Evolutionary conservation across 257 asterid genomes (phyloP), one percentile per base, ranked within the genome.

Genomic region (Nemophila menziesii): DNA sequence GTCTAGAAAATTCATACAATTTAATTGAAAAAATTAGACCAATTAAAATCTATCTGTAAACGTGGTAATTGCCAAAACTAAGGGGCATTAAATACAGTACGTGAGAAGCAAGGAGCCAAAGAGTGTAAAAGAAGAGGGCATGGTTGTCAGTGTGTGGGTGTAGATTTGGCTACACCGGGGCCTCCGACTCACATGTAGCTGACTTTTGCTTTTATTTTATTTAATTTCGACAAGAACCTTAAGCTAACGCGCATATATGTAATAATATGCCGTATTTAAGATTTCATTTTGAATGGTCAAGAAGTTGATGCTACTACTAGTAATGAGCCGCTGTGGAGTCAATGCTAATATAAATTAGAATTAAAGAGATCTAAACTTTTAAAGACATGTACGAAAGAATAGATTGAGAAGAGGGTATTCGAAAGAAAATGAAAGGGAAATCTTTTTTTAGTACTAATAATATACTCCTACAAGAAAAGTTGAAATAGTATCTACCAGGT

Each of bases 131-230:
- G 4, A 44, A n/a, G 6, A 48, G 36, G 16, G 52, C 40, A 26
- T 16, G 51, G 36, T 22, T 62, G 71, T 70, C 71, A 62, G 70
- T 54, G 22, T 39, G 43, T 33, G 69, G 72, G 54, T 47, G 61
- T 50, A 41, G 49, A 55, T 46, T 18, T 22, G 72, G 70, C 57
- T 64, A 65, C 70, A 57, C 64, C 48, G 54, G 55, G 51, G 64
- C 52, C 43, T 54, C 56, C 45, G 19, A 29, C 55, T 55, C 73
- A 62, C 73, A 51, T 66, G 43, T 39, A 14, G 11, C 19, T n/a
- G 0, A 39, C 0, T 8, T 15, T 39, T 19, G 19, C 19, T 11
- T 14, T 39, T 13, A 12, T 16, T 11, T 3, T 12, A 11, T 12
- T 38, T 1, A 38, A 11, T 38, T 38, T 3, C 15, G 43, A 12